Evolutionary conservation across 768 basidiomycete genomes (phyloP), one percentile per base, ranked within the genome.

Genomic region (Boletus sp.): DNA sequence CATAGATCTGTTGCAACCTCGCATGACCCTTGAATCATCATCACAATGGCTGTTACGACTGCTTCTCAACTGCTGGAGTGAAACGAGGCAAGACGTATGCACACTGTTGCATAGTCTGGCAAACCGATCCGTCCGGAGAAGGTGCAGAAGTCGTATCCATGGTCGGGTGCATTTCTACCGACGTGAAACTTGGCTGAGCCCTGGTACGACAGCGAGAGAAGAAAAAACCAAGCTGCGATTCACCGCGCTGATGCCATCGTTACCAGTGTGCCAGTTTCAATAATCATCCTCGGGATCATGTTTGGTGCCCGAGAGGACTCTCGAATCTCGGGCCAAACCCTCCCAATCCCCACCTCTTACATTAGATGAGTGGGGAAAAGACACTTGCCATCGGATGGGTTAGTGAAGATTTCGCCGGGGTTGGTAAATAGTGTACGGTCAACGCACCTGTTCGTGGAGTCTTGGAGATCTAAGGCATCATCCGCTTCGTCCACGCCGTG

Each of bases 161-260:
- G 24, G 24, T 24, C 24, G 24, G 24, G 24, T 24, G 24, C 24
- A 52, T 24, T 45, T 45, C n/a, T 24, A 10, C 33, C 14, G 24
- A 58, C 37, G 37, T 44, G 32, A 33, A 39, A 41, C 40, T 18
- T 7, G 36, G 9, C n/a, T 17, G 45, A 29, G 17, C 8, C 12
- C 40, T 36, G 24, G 40, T 33, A 41, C 29, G 36, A 45, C n/a
- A 33, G 6, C n/a, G 3, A n/a, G 11, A 15, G 39, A 18, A 36
- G 11, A 47, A 32, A 32, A 24, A 7, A 11, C n/a, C 14, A 30
- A 39, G 15, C 39, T n/a, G 35, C 49, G 51, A 50, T 33, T 33
- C 49, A 44, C 40, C 30, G 18, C 24, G 29, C 36, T 61, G 60
- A 56, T 41, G 28, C 48, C 50, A 47, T 50, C 35, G 36, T 35